Evolutionary conservation across 2,329 filamentous ascomycete genomes (phyloP).

Genomic region (Fusarium haematococcum): DNA sequence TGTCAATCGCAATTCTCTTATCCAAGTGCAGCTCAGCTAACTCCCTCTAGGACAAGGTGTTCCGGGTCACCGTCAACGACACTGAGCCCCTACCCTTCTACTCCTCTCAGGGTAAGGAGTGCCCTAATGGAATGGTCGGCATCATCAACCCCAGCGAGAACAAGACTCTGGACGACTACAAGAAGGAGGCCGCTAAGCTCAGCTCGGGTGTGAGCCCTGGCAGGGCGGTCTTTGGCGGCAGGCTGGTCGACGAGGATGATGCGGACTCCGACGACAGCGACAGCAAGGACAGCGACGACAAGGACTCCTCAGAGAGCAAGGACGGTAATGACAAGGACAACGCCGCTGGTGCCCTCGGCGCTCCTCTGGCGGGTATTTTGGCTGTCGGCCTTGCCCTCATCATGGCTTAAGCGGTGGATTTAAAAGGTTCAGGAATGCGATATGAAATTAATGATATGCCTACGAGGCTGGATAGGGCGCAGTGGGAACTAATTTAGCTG

Average conservation of each 20-base stretch:
- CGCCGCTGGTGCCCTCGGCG: slow-evolving; percentile 25
- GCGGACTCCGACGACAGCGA: slow-evolving; percentile 15
- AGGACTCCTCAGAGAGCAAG: neutral
- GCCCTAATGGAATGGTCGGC: slow-evolving; percentile 54
- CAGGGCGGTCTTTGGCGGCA: slow-evolving; percentile 44
- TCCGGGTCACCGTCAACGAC: slow-evolving; percentile 49
- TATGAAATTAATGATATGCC: slow-evolving; percentile 27
- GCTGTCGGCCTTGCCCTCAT: slow-evolving; percentile 33
- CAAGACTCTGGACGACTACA: slow-evolving; percentile 49
- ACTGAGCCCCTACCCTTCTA: slow-evolving; percentile 53
- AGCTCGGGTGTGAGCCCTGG: slow-evolving; percentile 45
- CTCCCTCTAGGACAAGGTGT: slow-evolving; percentile 47
- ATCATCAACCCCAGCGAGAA: slow-evolving; percentile 51
- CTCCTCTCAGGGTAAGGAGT: slow-evolving; percentile 54
- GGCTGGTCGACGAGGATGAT: slow-evolving; percentile 41
- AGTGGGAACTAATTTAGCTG: slow-evolving; percentile 12
- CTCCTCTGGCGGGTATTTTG: slow-evolving; percentile 32
- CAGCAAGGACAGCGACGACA: slow-evolving; percentile 1
- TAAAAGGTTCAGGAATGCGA: slow-evolving; percentile 16
- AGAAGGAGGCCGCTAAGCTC: slow-evolving; percentile 43
- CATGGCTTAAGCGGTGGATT: slow-evolving; percentile 21
- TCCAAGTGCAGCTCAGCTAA: slow-evolving; percentile 9
- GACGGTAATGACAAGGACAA: slow-evolving; percentile 16
- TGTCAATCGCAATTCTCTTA: slow-evolving; percentile 17
- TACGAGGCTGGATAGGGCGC: neutral